Percentiles rank a stretch among this genome's conserved stretches.
Conservation (phyloP, 2,329 filamentous ascomycete species). For the Blumeria hordei region DNA sequence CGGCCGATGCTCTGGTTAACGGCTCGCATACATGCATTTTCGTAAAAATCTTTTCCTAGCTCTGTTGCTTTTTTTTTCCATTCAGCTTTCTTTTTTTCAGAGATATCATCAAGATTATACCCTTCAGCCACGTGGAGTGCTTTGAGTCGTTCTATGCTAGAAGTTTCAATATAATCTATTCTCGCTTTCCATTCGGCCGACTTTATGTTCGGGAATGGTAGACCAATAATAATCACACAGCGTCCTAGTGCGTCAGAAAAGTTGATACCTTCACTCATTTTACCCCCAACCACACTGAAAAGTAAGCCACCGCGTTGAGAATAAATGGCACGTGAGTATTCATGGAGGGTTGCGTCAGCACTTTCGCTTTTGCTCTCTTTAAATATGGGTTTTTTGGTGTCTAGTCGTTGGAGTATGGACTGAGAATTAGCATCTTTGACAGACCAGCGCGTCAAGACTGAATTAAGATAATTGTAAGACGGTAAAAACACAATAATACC, state of each 20-base stretch:
- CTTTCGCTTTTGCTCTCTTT: slow-evolving; percentile 26
- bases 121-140: background rate
- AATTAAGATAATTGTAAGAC: slow-evolving; percentile 73
- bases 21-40: slow-evolving; percentile 87
- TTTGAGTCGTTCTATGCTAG: slow-evolving; percentile 16
- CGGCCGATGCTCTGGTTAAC: slow-evolving; percentile 93
- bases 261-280: slow-evolving; percentile 94
- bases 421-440: slow-evolving; percentile 5
- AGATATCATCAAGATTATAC: background rate
- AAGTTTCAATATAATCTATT: slow-evolving; percentile 60
- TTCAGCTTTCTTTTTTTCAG: slow-evolving; percentile 14
- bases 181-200: slow-evolving; percentile 86
- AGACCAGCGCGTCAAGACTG: slow-evolving; percentile 39
- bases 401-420: slow-evolving; percentile 34
- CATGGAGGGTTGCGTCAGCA: slow-evolving; percentile 39
- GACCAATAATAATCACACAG: slow-evolving; percentile 71
- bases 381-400: slow-evolving; percentile 36
- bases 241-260: slow-evolving; percentile 80
- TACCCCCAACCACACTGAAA: slow-evolving; percentile 78
- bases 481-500: slow-evolving; percentile 91
- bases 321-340: slow-evolving; percentile 47
- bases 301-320: slow-evolving; percentile 47
- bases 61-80: slow-evolving; percentile 22
- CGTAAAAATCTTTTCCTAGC: slow-evolving; percentile 57
- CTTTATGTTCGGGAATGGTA: slow-evolving; percentile 79